Evolutionary conservation across 441 rosid genomes (phyloP), one percentile per base, ranked within the genome.

Genomic region (Pelargonium citronellum): DNA sequence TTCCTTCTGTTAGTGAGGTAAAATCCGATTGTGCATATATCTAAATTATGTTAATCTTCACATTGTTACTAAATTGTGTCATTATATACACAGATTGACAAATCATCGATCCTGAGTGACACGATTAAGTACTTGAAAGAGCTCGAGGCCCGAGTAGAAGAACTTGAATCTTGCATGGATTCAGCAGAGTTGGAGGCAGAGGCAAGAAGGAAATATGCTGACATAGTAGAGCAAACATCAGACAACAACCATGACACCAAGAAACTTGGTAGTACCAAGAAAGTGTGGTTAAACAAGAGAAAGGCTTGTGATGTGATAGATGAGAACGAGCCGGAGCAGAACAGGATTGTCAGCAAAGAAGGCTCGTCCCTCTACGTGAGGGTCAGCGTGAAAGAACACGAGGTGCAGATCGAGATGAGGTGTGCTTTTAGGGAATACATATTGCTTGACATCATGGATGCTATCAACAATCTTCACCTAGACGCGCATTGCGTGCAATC

Each of bases 401-500:
- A 92, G 63, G 89, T 90, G 66, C 57, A 72, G 22, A 79, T 92
- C 46, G 91, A 92, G 81, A 83, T 89, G 70, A 81, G 72, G 75
- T 90, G 95, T 77, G 80, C 77, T 44, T 84, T 79, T 67, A 86
- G 92, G 72, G 92, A 90, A 69, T 83, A 80, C 64, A 77, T 90
- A 58, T 70, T 91, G 79, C 85, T 83, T 16, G 94, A 92, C 70
- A 77, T 89, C 78, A 87, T 92, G 91, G 94, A 89, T 77, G 84
- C 87, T 58, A 74, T 84, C 11, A 87, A 81, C 82, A 82, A 82
- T 73, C 84, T 89, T 76, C 88, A 89, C 77, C 75, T 87, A 82
- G 97, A 91, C 67, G 85, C 83, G 47, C 77, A 82, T 82, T 80
- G 87, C 10, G 82, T 89, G 19, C 89, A 80, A 73, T 85, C 96